Evolutionary conservation across 495 filamentous ascomycete species (phyloP).

Genomic region (Penicillium diatomitis): DNA sequence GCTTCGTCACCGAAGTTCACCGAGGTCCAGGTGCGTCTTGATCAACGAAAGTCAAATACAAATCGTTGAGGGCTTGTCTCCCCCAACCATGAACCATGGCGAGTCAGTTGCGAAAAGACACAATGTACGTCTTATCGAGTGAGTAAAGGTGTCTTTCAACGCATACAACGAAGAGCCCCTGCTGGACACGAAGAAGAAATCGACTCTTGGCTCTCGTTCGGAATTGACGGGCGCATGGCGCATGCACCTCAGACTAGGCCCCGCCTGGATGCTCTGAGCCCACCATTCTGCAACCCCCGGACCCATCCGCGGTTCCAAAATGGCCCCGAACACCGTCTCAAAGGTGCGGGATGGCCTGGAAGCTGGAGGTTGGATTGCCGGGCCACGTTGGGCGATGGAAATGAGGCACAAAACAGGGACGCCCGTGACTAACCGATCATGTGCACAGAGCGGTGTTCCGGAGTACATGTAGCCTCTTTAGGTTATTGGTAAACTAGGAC

Average conservation of each 20-base stretch:
- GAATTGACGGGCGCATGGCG: too few relatives aligned
- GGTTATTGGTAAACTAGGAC: too few relatives aligned
- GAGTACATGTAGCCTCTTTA: too few relatives aligned
- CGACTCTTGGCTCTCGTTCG: neutral
- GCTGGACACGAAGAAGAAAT: neutral
- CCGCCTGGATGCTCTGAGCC: too few relatives aligned
- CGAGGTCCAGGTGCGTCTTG: slow-evolving; percentile 16
- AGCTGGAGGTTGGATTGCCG: neutral
- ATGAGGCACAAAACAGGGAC: neutral
- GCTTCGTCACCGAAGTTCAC: slow-evolving; percentile 7
- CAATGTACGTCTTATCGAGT: too few relatives aligned
- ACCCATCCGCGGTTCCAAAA: slow-evolving; percentile 4
- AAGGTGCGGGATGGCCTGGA: slow-evolving; percentile 11
- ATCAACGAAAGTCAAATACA: neutral
- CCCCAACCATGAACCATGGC: slow-evolving; percentile 3
- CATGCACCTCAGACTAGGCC: too few relatives aligned
- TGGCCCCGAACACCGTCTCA: slow-evolving; percentile 1
- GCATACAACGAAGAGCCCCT: too few relatives aligned
- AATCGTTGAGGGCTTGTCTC: neutral
- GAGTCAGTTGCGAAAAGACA: too few relatives aligned
- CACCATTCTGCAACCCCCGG: neutral
- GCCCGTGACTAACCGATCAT: slow-evolving; percentile 4
- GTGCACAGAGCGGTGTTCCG: too few relatives aligned
- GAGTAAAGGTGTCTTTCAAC: too few relatives aligned
- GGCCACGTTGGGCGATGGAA: neutral